These are phyloP conservation scores for Penicillium antarcticum DNA, from an alignment of 495 filamentous ascomycete species.

Conservation along the genomic window DNA sequence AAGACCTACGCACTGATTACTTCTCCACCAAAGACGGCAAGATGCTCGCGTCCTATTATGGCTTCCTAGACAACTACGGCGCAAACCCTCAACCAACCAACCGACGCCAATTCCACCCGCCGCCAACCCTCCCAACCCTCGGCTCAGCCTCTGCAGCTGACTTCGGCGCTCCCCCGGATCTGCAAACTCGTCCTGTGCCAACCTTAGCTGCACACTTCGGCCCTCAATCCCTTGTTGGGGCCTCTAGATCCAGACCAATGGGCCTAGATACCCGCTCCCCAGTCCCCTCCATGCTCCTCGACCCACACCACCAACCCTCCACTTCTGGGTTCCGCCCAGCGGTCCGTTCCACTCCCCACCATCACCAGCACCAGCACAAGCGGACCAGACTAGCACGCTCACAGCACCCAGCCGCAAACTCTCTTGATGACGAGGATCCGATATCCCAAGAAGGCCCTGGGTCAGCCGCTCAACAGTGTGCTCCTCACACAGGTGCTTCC, in stretches of 20 bases:
- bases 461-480: conserved; percentile 21
- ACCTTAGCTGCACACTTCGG: conserved; percentile 20
- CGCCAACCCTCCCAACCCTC: conserved; percentile 70
- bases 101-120: conserved; percentile 65
- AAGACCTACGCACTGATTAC: conserved; percentile 82
- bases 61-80: conserved; percentile 88
- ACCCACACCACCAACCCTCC: conserved; percentile 83
- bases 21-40: conserved; percentile 94
- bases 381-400: conserved; percentile 46
- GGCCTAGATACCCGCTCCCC: conserved; percentile 36
- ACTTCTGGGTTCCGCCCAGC: conserved; percentile 46
- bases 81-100: conserved; percentile 56
- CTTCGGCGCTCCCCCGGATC: conserved; percentile 40
- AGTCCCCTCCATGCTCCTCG: conserved; percentile 67
- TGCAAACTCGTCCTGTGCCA: conserved; percentile 30
- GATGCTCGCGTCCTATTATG: conserved; percentile 92
- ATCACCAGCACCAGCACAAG: conserved; percentile 31
- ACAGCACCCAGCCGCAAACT: conserved; percentile 28
- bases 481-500: conserved; percentile 23
- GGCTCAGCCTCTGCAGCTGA: conserved; percentile 58
- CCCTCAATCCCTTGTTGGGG: conserved; percentile 28
- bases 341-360: conserved; percentile 40
- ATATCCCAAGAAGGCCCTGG: conserved; percentile 20
- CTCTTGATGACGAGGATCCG: conserved; percentile 43
- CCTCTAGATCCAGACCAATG: conserved; percentile 27